Percentiles rank a stretch among this genome's conserved stretches.
Evolutionary conservation across 2,329 filamentous ascomycete genomes (phyloP).

Genomic region (Dothideomycetes sp.): DNA sequence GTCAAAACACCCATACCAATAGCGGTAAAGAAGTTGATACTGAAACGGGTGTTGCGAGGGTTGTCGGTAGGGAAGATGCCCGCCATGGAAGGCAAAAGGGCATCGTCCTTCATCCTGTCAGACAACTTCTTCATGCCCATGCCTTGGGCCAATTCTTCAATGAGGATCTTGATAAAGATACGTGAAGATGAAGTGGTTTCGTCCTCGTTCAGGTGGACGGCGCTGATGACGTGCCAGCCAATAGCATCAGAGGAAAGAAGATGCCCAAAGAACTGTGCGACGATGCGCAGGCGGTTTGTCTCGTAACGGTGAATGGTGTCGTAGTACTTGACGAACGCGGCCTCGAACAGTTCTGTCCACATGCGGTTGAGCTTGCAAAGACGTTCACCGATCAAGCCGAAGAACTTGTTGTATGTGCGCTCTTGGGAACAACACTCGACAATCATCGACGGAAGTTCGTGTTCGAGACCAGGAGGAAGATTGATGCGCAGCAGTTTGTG

Average conservation of each 20-base stretch:
- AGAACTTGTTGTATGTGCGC: constrained; percentile 95
- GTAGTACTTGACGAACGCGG: constrained; percentile 86
- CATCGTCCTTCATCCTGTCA: constrained; percentile 66
- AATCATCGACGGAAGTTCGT: constrained; percentile 90
- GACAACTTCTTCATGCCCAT: constrained; percentile 75
- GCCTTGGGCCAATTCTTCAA: constrained; percentile 83
- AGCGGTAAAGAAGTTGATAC: constrained; percentile 98
- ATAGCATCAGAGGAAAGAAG: constrained; percentile 80
- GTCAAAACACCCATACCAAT: constrained; percentile 93
- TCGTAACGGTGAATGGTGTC: constrained; percentile 96
- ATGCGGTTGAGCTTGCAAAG: constrained; percentile 94
- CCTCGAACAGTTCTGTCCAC: constrained; percentile 89
- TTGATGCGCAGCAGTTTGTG: constrained; percentile 90
- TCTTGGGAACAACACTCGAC: constrained; percentile 96
- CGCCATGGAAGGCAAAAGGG: constrained; percentile 65
- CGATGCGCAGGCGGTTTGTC: constrained; percentile 88
- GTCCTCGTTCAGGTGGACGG: constrained; percentile 86
- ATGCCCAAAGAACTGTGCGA: constrained; percentile 90
- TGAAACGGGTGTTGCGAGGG: constrained; percentile 83
- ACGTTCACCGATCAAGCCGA: constrained; percentile 84
- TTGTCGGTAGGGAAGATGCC: constrained; percentile 88
- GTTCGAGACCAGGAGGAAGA: constrained; percentile 75
- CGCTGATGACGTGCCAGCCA: constrained; percentile 80
- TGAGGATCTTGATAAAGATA: constrained; percentile 97
- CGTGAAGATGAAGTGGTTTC: constrained; percentile 93